Evolutionary conservation across 164 flowering plant genomes (phyloP), one percentile per base, ranked within the genome.

Genomic region (Aristolochia contorta): DNA sequence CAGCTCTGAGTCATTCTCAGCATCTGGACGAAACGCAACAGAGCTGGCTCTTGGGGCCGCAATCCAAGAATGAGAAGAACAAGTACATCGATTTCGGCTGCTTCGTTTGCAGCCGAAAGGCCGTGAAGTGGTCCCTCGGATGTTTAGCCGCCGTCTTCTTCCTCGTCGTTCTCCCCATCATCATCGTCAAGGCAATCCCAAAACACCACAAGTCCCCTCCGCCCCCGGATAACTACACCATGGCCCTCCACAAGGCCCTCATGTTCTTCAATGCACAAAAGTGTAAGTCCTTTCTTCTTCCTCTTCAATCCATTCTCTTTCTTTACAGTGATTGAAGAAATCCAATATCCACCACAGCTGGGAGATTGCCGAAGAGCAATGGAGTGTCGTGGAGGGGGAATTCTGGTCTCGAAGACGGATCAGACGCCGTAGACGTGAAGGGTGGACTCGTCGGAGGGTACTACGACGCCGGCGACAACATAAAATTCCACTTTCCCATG

Each of bases 231-330:
- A 65, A 79, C 20, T 91, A 88, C 79, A 69, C 89, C n/a, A 57
- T 67, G 27, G 97, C 96, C n/a, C 85, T 91, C 32, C 77, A 71
- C 51, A 83, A 79, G 63, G 88, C 91, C 10, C 89, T 91, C 55
- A 75, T 76, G 43, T 91, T 91, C 80, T 88, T 91, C 84, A 78
- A 91, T 47, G 96, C 96, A 58, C 97, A 91, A 56, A 84, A 81
- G 65, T 86, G 97, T 85, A 80, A 67, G 94, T 9, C 54, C 47
- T 47, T 21, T n/a, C 13, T 24, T 46, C 19, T 30, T 27, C 18
- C 14, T 8, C 14, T 33, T 16, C 32, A 16, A 12, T 13, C 20
- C n/a, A n/a, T n/a, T 25, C 25, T 27, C 27, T 25, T 0, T 6
- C 19, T 21, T 21, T 54, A 22, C 30, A 23, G 5, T 60, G 19